phyloP scores from a whole-genome alignment of 2,329 filamentous ascomycete species.

The Onygenales sp. region DNA sequence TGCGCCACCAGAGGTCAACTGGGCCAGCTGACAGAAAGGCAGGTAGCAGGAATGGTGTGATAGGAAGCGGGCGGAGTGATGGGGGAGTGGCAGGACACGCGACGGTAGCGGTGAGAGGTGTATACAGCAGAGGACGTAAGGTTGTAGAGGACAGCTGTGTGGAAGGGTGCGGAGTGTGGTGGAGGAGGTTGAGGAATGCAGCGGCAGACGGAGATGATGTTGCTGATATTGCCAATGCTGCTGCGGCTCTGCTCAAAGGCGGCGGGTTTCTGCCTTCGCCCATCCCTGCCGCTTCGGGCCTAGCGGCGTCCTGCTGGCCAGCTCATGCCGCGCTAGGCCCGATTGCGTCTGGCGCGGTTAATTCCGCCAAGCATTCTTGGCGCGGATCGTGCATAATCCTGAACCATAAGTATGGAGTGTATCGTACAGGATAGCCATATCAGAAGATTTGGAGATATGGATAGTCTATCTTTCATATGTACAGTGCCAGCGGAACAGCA shows the following conservation, averaged over 20 bases:
- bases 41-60: background rate
- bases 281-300: background rate
- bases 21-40: background rate
- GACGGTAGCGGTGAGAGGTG: no score
- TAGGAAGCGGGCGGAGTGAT: background rate
- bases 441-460: no score
- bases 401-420: no score
- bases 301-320: background rate
- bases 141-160: no score
- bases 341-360: no score
- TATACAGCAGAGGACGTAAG: no score
- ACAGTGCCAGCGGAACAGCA: no score
- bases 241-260: background rate
- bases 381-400: no score
- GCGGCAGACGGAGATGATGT: background rate
- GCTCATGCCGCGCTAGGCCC: background rate
- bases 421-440: no score
- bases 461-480: no score
- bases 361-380: background rate
- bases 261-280: background rate
- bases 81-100: background rate
- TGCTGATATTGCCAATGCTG: background rate
- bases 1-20: conserved; percentile 2
- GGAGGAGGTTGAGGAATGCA: background rate
- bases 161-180: no score